Base-by-base conservation (phyloP, 306 rosid genomes). In the Trifolium fragiferum region DNA sequence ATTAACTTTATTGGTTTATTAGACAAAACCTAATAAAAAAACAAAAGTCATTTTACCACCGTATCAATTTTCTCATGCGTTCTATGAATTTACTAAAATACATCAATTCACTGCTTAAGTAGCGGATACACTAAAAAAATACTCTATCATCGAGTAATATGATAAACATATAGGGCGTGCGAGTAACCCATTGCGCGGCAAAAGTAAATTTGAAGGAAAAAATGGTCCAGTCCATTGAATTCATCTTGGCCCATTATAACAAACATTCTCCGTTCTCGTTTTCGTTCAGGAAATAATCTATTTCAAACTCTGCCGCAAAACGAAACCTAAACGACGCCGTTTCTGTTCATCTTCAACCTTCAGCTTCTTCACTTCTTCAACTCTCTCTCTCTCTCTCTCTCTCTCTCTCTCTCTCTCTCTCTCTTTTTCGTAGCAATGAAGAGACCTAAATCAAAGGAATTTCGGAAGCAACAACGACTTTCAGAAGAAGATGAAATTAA, bases 391-490 rank as follows among this genome's bases (percentile, higher is more conserved):
- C 44, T 13, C 40, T 69, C 62, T 14, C 32, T 68, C 61, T 14
- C 63, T 33, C 23, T 71, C 43, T 33, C 44, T 13, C 12, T 6
- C 23, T 55, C 40, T 69, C 62, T 14, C 63, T 33, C 23, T 71
- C 43, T 33, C 44, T 13, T 8, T 6, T 16, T 44, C 3, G 18
- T 66, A 58, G 27, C 82, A 47, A 90, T 90, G 96, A 84, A 73
- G 18, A 86, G 79, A 66, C 81, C 89, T n/a, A 86, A 82, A 77
- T 82, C 92, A 19, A 90, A 68, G 73, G 43, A 83, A 1, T 68
- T 85, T 68, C 75, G 78, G 59, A 87, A 86, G 82, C 84, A 84
- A 68, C 85, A 70, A 62, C 78, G 79, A 9, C 13, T 84, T 12
- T 80, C 81, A 0, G 90, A 88, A 54, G 80, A 72, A n/a, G 68